Percentiles rank a stretch among this genome's conserved stretches.
Conservation (phyloP, 2,329 filamentous ascomycete species). For the Calonectria fujianensis region DNA sequence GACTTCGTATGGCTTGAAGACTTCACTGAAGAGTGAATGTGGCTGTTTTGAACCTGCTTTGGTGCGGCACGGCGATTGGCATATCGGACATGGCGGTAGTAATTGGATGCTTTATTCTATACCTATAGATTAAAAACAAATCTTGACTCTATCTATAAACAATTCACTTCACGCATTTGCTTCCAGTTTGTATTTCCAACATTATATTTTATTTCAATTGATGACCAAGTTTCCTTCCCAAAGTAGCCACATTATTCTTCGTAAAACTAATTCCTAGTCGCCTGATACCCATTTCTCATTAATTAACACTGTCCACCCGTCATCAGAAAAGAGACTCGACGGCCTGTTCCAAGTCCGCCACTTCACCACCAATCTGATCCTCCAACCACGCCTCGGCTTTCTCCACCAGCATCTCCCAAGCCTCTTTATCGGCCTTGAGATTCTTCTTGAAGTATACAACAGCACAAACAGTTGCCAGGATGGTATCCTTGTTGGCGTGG, state of each 20-base stretch:
- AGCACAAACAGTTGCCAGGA: conserved; percentile 57
- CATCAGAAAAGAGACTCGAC: conserved; percentile 47
- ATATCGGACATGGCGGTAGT: not conserved
- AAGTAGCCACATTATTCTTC: not conserved
- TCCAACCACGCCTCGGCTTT: conserved; percentile 74
- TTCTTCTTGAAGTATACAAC: conserved; percentile 65
- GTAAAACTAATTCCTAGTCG: not conserved
- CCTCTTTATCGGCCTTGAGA: conserved; percentile 67
- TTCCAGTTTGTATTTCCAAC: not conserved
- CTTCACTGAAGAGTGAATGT: too few relatives aligned
- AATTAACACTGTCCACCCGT: not conserved
- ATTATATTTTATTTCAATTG: not conserved
- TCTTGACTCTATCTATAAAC: not conserved
- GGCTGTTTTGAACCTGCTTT: too few relatives aligned
- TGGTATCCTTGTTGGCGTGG: conserved; percentile 29
- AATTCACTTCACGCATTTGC: not conserved
- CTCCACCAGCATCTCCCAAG: conserved; percentile 79
- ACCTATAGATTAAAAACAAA: not conserved
- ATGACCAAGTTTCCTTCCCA: not conserved
- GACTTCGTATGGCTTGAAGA: too few relatives aligned
- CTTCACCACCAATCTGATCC: conserved; percentile 39
- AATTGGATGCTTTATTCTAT: not conserved
- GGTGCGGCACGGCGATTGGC: too few relatives aligned
- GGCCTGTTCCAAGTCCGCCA: conserved; percentile 43
- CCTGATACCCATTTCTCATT: not conserved